phyloP scores from a whole-genome alignment of 306 rosid species.

The Astragalus membranaceus region DNA sequence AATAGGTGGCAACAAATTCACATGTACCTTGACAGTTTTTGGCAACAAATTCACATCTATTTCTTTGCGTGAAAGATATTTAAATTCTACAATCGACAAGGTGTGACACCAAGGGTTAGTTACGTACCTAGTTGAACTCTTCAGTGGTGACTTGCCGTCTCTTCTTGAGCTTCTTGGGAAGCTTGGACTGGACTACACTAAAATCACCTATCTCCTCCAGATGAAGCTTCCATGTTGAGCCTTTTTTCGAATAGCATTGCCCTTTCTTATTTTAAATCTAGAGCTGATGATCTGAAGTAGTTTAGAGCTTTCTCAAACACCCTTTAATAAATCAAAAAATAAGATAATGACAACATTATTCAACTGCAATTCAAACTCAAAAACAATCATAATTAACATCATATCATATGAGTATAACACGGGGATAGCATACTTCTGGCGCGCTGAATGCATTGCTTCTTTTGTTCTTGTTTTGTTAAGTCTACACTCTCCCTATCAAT shows the following conservation, averaged over 20 bases:
- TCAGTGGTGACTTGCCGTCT: conserved; percentile 59
- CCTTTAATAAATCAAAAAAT: conserved; percentile 41
- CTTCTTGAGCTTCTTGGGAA: conserved; percentile 92
- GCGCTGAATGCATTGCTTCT: conserved; percentile 51
- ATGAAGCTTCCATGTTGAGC: conserved; percentile 69
- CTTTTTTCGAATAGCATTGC: conserved; percentile 91
- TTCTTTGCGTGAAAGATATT: too few species aligned
- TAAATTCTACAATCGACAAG: too few species aligned
- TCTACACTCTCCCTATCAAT: conserved; percentile 28
- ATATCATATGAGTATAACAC: background rate
- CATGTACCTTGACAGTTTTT: too few species aligned
- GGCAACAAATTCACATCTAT: too few species aligned
- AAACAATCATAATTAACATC: conserved; percentile 12
- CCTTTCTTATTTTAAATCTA: conserved; percentile 89
- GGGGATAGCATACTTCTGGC: conserved; percentile 62
- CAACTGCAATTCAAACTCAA: background rate
- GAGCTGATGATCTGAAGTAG: conserved; percentile 77
- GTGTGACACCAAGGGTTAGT: background rate
- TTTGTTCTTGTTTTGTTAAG: conserved; percentile 34
- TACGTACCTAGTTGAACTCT: conserved; percentile 80
- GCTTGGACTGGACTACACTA: conserved; percentile 70
- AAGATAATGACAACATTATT: conserved; percentile 2
- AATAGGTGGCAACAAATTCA: too few species aligned
- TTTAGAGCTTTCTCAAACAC: conserved; percentile 77
- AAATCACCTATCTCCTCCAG: conserved; percentile 76